These are phyloP conservation scores for Nemania sp. DNA, from an alignment of 2,329 filamentous ascomycete genomes.

Conservation along the genomic window DNA sequence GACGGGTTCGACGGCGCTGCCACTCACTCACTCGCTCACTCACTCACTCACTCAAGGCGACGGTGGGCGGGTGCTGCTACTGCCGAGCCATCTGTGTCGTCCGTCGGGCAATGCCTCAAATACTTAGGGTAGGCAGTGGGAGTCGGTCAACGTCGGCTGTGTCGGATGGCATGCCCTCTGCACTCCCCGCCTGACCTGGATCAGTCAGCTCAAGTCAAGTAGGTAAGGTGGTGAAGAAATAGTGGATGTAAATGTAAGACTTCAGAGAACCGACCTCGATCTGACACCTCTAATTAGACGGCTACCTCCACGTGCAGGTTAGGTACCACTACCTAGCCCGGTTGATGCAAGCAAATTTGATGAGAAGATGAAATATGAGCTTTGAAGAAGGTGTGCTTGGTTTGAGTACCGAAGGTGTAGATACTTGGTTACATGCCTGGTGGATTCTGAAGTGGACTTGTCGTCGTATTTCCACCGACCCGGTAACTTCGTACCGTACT, in stretches of 20 bases:
- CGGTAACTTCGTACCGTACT: background rate
- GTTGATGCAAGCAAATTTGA: no score
- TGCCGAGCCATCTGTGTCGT: constrained; percentile 20
- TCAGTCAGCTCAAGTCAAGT: no score
- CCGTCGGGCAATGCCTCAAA: background rate
- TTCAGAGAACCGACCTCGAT: no score
- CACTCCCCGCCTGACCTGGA: no score
- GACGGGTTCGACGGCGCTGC: constrained; percentile 11
- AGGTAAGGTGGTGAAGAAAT: no score
- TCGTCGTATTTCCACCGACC: background rate
- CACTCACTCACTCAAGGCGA: constrained; percentile 13
- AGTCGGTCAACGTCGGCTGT: background rate
- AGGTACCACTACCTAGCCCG: no score
- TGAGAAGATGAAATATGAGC: no score
- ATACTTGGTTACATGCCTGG: no score
- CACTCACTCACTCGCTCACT: background rate
- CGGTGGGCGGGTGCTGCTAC: constrained; percentile 8
- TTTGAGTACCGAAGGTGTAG: background rate
- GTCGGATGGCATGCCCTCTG: background rate
- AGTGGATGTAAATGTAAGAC: no score
- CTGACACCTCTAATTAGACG: no score
- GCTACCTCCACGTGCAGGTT: no score
- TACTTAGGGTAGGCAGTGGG: background rate
- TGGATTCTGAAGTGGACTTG: no score
- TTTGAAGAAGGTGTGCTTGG: background rate